Evolutionary conservation across 1,139 yeast species (phyloP).

Genomic region (Debaryomyces sp.): DNA sequence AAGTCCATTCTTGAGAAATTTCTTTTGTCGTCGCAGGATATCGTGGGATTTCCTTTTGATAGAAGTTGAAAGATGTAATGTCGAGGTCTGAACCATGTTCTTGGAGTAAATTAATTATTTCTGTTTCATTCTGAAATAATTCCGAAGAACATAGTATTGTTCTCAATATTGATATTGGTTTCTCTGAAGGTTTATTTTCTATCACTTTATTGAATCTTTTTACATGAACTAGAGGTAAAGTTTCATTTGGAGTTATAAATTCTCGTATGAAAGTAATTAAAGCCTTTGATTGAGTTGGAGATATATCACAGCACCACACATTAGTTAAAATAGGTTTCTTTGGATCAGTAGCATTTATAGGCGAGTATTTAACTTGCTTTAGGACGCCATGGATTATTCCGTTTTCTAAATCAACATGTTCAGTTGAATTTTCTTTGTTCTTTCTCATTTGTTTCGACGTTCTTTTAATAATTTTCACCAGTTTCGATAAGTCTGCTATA

Average conservation of each 20-base stretch:
- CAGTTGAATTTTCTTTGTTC: constrained; percentile 9
- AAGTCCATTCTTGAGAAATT: constrained; percentile 64
- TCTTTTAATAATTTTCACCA: constrained; percentile 9
- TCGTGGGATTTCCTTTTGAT: constrained; percentile 19
- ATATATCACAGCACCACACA: constrained; percentile 58
- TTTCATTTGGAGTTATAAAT: constrained; percentile 30
- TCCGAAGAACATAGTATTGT: constrained; percentile 33
- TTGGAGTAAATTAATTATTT: constrained; percentile 17
- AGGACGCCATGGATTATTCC: constrained; percentile 52
- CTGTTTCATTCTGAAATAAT: constrained; percentile 17
- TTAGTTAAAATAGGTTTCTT: constrained; percentile 37
- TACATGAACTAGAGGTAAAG: constrained; percentile 28
- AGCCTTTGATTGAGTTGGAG: constrained; percentile 32
- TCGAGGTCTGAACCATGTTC: constrained; percentile 15
- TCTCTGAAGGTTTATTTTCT: constrained; percentile 3
- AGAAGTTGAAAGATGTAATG: constrained; percentile 13
- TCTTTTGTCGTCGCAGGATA: constrained; percentile 63
- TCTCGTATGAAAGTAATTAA: constrained; percentile 31
- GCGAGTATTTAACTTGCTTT: constrained; percentile 46
- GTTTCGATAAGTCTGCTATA: constrained; percentile 10
- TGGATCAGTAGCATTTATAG: constrained; percentile 26
- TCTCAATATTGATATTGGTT: constrained; percentile 16
- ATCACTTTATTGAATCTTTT: constrained; percentile 34
- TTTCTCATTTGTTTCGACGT: constrained; percentile 15
- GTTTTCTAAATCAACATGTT: constrained; percentile 46